phyloP scores from a whole-genome alignment of 2,329 filamentous ascomycete species.

The Coniochaeta ligniaria region DNA sequence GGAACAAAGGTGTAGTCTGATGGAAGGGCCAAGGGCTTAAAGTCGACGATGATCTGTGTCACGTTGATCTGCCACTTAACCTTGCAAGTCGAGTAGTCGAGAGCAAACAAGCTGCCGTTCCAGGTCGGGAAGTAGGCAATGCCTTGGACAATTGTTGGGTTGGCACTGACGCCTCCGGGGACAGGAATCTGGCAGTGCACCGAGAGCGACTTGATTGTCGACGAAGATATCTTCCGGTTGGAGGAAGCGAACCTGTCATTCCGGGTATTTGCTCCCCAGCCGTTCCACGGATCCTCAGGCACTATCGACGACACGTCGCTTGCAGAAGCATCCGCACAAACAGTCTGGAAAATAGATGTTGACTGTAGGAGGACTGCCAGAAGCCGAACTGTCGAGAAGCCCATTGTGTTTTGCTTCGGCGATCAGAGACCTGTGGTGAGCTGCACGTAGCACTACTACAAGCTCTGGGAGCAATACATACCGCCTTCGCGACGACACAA shows the following conservation, averaged over 20 bases:
- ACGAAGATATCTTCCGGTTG: conserved; percentile 7
- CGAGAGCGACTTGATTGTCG: conserved; percentile 5
- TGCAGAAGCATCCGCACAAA: background rate
- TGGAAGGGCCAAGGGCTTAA: background rate
- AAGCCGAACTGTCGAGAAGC: background rate
- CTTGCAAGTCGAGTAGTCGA: conserved; percentile 19
- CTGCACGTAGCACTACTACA: background rate
- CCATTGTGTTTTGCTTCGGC: background rate
- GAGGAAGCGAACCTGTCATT: conserved; percentile 12
- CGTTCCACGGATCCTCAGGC: conserved; percentile 2
- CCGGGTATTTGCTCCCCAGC: conserved; percentile 11
- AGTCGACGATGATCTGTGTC: conserved; percentile 15
- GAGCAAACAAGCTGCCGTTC: conserved; percentile 20
- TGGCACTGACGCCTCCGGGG: conserved; percentile 10
- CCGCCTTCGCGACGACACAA: background rate
- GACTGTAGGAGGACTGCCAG: background rate
- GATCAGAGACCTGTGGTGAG: background rate
- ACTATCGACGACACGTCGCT: background rate
- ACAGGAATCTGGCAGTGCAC: conserved; percentile 7
- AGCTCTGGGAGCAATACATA: background rate
- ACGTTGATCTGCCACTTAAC: conserved; percentile 20
- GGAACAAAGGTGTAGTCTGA: background rate
- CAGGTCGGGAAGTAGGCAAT: conserved; percentile 22
- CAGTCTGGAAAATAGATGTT: background rate
- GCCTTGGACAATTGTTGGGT: conserved; percentile 7